Base-by-base conservation (phyloP, 805 yeast genomes). In the Suhomyces prunicola region DNA sequence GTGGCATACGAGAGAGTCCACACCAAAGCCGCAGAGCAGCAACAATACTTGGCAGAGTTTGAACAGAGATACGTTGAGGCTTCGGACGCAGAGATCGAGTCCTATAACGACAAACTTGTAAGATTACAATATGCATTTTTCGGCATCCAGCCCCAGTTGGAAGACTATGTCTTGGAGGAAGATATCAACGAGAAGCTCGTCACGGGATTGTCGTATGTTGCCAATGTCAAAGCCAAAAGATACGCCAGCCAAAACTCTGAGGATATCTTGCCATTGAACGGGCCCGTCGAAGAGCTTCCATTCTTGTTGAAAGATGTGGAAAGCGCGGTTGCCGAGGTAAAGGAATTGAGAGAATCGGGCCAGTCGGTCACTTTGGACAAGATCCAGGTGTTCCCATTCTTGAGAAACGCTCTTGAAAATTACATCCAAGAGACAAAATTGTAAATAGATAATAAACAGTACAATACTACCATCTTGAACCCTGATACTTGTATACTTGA, bases 71-170 rank as follows among this genome's bases (percentile, higher is more conserved):
- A 88, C 69, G 67, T 90, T 36, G 73, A 62, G n/a, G 70, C 73
- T 6, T 81, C 83, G 33, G 77, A 73, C 36, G 52, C 85, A 73
- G 66, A 89, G 80, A 67, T 76, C 36, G 75, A 69, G 47, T 50
- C 17, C 55, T 80, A 82, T 68, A 84, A 83, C 64, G 90, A 85
- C 51, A 84, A 84, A 63, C 75, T 92, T 53, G 85, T 83, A 53
- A 84, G 98, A 65, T 79, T 91, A 60, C 96, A 89, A 68, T 83
- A 78, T 60, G 92, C 96, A 0, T 68, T 90, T 27, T 92, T 85
- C 64, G 97, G 97, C n/a, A 87, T 91, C 52, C 83, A 84, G 54
- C 90, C 88, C 27, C 83, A 82, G 50, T 74, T 81, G 52, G 76
- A 84, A 46, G 85, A 72, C 45, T 67, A 80, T 51, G 83, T 83